Evolutionary conservation across 2,329 filamentous ascomycete genomes (phyloP), one percentile per base, ranked within the genome.

Genomic region (Neodidymelliopsis sp.): DNA sequence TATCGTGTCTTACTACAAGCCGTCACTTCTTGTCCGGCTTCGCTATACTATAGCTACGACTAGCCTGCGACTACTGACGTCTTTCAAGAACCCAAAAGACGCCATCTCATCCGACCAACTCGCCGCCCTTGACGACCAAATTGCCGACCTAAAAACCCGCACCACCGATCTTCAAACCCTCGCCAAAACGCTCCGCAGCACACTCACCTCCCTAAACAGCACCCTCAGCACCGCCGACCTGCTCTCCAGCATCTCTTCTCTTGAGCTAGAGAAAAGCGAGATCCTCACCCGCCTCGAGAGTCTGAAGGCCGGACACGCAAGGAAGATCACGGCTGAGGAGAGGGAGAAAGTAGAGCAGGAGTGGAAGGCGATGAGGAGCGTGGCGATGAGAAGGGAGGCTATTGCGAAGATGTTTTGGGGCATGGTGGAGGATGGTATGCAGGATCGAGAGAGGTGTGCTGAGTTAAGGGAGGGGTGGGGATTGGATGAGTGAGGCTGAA

Each of bases 191-290:
- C 72, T 81, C n/a, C 80, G 79, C 53, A 60, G 68, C 16, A 70
- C 77, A 3, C 73, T 83, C 29, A 69, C 74, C 5, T 67, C 74
- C 1, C 72, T 84, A 8, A 74, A 74, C 31, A 72, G 75, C 9
- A 76, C 76, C 9, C 75, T 84, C 12, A 79, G 81, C 12, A 77
- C 81, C 2, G 65, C 75, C 0, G 77, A 83, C 25, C 75, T 87
- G 13, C 72, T 76, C 7, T 52, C 70, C 12, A 65, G 66, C 6
- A 74, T 84, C 6, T 53, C 59, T 6, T 64, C 64, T 2, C 69
- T 85, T 4, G 74, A 79, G 49, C 50, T 58, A 2, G 77, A 82
- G 55, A 79, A 77, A 47, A 51, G 59, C 1, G 69, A 72, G 18
- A 68, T 82, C 10, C 43, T 63, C 11, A 65, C 59, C 3, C 69